Evolutionary conservation across 2,329 filamentous ascomycete species (phyloP).

Genomic region (Akanthomyces uredinophilus): DNA sequence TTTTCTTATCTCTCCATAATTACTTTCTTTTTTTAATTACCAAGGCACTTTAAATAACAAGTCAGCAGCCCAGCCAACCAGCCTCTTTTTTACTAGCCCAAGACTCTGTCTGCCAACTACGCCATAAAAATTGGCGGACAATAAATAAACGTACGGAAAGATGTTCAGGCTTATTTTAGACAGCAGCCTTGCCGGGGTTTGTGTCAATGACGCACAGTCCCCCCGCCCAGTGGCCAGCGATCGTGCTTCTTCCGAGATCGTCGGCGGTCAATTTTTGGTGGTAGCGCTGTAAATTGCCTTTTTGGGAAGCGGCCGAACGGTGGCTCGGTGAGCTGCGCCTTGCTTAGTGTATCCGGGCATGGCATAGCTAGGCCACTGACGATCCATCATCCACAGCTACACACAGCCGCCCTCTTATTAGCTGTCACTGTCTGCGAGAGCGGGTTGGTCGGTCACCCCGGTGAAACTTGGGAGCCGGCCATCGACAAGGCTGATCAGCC

Average conservation of each 20-base stretch:
- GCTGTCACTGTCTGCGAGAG: neutral
- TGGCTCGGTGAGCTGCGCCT: neutral
- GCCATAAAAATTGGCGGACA: no score
- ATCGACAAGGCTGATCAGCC: neutral
- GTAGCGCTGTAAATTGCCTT: conserved; percentile 2
- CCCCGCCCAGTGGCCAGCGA: neutral
- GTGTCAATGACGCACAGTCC: neutral
- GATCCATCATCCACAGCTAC: no score
- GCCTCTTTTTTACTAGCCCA: no score
- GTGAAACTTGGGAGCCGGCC: neutral
- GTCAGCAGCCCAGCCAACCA: no score
- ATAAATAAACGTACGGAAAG: no score
- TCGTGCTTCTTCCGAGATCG: neutral
- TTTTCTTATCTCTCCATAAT: no score
- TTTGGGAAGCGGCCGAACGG: neutral
- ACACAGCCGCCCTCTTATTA: neutral
- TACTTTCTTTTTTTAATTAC: no score
- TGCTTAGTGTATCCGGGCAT: neutral
- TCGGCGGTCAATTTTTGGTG: neutral
- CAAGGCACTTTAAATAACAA: no score
- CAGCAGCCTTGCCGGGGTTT: neutral
- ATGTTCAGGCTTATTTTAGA: neutral
- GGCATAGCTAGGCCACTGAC: neutral
- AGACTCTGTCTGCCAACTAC: no score
- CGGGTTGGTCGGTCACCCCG: no score